A percentile compares a stretch with the other conserved stretches of the same genome.
Conservation (phyloP, 257 asterid genomes). For the Rehmannia glutinosa region DNA sequence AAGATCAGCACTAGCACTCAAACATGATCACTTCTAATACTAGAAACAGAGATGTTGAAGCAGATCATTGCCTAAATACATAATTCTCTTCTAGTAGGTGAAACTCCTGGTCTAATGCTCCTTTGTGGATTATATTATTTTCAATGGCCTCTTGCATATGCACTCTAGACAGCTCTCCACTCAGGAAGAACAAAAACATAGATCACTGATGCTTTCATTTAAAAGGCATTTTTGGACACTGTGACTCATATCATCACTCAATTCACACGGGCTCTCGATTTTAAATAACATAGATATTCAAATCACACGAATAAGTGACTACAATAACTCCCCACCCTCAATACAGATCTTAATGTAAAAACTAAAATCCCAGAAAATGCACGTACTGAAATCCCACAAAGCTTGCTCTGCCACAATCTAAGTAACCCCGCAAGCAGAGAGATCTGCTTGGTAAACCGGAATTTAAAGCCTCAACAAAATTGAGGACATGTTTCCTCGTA, state of each 20-base stretch:
- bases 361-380: slow-evolving; percentile 13
- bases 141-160: neutral
- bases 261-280: neutral
- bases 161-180: neutral
- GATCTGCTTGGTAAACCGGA: slow-evolving; percentile 7
- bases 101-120: too few species aligned
- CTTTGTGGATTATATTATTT: neutral
- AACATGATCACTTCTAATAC: neutral
- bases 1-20: slow-evolving; percentile 12
- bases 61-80: neutral
- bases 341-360: slow-evolving; percentile 20
- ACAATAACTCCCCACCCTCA: neutral
- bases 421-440: neutral
- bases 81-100: too few species aligned
- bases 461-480: slow-evolving; percentile 25
- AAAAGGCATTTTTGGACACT: too few species aligned
- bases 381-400: neutral
- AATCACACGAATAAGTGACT: neutral
- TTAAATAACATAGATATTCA: neutral
- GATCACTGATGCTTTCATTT: neutral
- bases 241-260: slow-evolving; percentile 13
- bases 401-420: slow-evolving; percentile 7
- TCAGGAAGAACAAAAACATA: neutral
- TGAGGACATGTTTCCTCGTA: slow-evolving; percentile 27
- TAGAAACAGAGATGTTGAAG: slow-evolving; percentile 2